Base-by-base conservation (phyloP, 257 asterid species). In the Ilex aquifolium region DNA sequence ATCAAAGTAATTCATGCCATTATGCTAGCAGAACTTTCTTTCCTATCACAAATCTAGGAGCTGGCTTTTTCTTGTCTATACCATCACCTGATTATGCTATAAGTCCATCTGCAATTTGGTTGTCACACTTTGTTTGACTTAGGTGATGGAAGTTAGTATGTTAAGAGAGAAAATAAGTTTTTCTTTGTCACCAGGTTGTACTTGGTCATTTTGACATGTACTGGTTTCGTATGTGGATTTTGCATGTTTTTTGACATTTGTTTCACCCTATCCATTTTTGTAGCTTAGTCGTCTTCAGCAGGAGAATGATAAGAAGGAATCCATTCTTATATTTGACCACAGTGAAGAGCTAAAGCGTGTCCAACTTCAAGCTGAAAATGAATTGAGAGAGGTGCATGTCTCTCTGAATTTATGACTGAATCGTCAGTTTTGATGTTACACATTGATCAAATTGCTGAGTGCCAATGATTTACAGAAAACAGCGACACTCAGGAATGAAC, bases 351-450 rank as follows among this genome's bases (percentile, higher is more conserved):
- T 87, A 54, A 85, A 81, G 69, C 82, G 80, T 61, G 57, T 72
- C 44, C 82, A 79, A 65, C 74, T 87, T 79, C 86, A 85, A 58
- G 86, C 89, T 72, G 99, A 90, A 78, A 83, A 74, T 72, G 96
- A 90, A 57, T 56, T 90, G 63, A 85, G 96, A 78, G 96, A 90
- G 87, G 99, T 84, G 70, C 51, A 48, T 36, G n/a, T 21, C 13
- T 13, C 52, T 17, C 52, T 27, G 39, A 31, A 32, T 50, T 21
- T 17, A 21, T 21, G 49, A 46, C 31, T 56, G 51, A 49, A 52
- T 49, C 10, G 13, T 10, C 21, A 57, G 17, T 53, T 46, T 62
- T 70, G 57, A 15, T 48, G 13, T 14, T 62, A 39, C 62, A 29
- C 67, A 27, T 56, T 55, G 11, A 52, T 32, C 57, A 8, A 14